phyloP scores from a whole-genome alignment of 495 filamentous ascomycete species.

The Chaetomium cochliodes region DNA sequence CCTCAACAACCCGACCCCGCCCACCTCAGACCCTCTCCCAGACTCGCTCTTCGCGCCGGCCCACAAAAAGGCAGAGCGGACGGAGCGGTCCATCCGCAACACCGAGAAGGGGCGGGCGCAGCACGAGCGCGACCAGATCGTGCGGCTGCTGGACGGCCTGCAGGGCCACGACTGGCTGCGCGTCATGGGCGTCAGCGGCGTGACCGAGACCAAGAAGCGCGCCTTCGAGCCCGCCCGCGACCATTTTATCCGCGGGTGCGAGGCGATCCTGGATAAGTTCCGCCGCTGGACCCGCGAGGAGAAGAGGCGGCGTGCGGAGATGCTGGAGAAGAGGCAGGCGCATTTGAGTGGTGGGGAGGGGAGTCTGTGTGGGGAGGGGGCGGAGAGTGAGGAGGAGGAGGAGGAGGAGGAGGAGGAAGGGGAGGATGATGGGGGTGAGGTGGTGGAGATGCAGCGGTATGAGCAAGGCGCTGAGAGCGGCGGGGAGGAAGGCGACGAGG shows the following conservation, averaged over 20 bases:
- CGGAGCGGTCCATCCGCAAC: conserved; percentile 90
- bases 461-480: conserved; percentile 6
- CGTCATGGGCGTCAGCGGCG: conserved; percentile 84
- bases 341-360: conserved; percentile 58
- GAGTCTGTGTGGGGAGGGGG: conserved; percentile 69
- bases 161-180: conserved; percentile 91
- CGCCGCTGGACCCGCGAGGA: conserved; percentile 85
- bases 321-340: conserved; percentile 49
- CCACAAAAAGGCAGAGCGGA: conserved; percentile 76
- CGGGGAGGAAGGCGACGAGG: conserved; percentile 30
- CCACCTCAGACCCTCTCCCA: conserved; percentile 59
- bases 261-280: conserved; percentile 81
- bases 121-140: conserved; percentile 86
- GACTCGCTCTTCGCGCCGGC: conserved; percentile 66
- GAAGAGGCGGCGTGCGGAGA: conserved; percentile 70
- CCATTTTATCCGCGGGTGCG: conserved; percentile 78
- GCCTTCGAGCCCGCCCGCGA: conserved; percentile 81
- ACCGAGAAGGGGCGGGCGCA: conserved; percentile 88
- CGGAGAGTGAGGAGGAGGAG: conserved; percentile 26
- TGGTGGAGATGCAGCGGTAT: background rate
- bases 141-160: conserved; percentile 80
- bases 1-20: conserved; percentile 27
- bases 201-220: conserved; percentile 79
- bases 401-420: conserved; percentile 29
- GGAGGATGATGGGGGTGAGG: conserved; percentile 31